phyloP scores from a whole-genome alignment of 805 yeast genomes.

The Saccharomycopsis sp. region DNA sequence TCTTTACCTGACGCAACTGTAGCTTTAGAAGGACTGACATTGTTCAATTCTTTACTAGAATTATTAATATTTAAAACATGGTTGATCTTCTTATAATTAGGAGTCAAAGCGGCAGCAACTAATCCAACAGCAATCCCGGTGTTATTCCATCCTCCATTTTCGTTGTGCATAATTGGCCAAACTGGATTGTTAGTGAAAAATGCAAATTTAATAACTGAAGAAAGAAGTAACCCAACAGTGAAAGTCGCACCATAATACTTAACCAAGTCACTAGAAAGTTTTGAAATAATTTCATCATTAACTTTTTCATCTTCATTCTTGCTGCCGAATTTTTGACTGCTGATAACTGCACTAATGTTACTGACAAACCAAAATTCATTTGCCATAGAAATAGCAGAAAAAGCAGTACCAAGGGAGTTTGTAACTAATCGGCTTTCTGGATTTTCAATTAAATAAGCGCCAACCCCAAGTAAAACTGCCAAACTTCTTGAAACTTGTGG shows the following conservation, averaged over 20 bases:
- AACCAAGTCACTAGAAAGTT: constrained; percentile 27
- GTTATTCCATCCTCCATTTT: constrained; percentile 80
- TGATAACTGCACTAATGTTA: constrained; percentile 29
- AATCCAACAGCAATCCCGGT: constrained; percentile 61
- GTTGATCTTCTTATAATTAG: constrained; percentile 25
- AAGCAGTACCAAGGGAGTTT: constrained; percentile 58
- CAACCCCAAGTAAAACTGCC: constrained; percentile 62
- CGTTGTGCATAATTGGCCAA: constrained; percentile 89
- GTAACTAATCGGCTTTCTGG: constrained; percentile 68
- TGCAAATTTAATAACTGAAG: constrained; percentile 70
- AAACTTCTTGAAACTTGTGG: constrained; percentile 51
- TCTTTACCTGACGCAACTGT: constrained; percentile 27
- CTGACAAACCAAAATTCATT: constrained; percentile 41
- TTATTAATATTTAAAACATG: constrained; percentile 20
- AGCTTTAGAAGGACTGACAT: constrained; percentile 7
- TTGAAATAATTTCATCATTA: constrained; percentile 22
- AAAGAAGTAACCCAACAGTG: constrained; percentile 61
- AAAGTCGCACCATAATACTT: constrained; percentile 46
- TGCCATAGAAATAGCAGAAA: constrained; percentile 54
- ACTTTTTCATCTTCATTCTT: constrained; percentile 21
- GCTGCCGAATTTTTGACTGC: constrained; percentile 10
- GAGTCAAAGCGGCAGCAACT: constrained; percentile 57
- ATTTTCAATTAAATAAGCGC: constrained; percentile 57
- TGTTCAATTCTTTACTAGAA: constrained; percentile 16
- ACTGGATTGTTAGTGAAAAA: constrained; percentile 84